Conservation (phyloP, 2,329 filamentous ascomycete species). For the Teratosphaeria viscida region DNA sequence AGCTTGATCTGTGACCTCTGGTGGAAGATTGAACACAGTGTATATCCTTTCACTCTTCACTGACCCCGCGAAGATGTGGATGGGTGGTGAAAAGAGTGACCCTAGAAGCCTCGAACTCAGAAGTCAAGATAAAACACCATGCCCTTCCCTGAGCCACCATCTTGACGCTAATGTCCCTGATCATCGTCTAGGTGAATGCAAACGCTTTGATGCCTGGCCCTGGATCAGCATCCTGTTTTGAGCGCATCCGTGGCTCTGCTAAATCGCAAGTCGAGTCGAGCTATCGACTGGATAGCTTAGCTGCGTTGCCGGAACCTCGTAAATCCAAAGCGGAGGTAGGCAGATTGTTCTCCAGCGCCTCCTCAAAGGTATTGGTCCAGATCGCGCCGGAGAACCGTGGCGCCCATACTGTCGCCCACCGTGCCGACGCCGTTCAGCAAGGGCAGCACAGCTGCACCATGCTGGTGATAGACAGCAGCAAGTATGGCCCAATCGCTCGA, state of each 20-base stretch:
- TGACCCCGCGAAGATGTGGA: neutral
- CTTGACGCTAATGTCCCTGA: slow-evolving; percentile 25
- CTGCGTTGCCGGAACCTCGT: slow-evolving; percentile 27
- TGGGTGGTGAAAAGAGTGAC: neutral
- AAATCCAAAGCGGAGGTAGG: slow-evolving; percentile 29
- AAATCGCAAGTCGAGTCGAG: slow-evolving; percentile 34
- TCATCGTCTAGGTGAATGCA: slow-evolving; percentile 19
- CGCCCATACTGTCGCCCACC: slow-evolving; percentile 27
- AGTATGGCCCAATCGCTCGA: slow-evolving; percentile 26
- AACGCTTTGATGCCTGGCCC: slow-evolving; percentile 22
- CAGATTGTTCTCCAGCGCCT: slow-evolving; percentile 29
- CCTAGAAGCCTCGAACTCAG: neutral
- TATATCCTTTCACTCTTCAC: too few species aligned
- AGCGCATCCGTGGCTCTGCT: slow-evolving; percentile 37
- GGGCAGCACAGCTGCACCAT: slow-evolving; percentile 28
- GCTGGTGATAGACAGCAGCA: slow-evolving; percentile 22
- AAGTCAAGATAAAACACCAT: slow-evolving; percentile 15
- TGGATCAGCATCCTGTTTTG: slow-evolving; percentile 36
- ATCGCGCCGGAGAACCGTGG: slow-evolving; percentile 26
- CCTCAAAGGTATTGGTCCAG: slow-evolving; percentile 22
- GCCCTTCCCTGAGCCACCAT: slow-evolving; percentile 27
- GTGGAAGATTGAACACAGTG: too few species aligned
- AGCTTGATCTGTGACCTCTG: too few species aligned
- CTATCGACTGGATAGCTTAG: slow-evolving; percentile 32
- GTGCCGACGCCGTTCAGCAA: slow-evolving; percentile 23